Evolutionary conservation across 805 yeast genomes (phyloP).

Genomic region (Kodamaea sagamina): DNA sequence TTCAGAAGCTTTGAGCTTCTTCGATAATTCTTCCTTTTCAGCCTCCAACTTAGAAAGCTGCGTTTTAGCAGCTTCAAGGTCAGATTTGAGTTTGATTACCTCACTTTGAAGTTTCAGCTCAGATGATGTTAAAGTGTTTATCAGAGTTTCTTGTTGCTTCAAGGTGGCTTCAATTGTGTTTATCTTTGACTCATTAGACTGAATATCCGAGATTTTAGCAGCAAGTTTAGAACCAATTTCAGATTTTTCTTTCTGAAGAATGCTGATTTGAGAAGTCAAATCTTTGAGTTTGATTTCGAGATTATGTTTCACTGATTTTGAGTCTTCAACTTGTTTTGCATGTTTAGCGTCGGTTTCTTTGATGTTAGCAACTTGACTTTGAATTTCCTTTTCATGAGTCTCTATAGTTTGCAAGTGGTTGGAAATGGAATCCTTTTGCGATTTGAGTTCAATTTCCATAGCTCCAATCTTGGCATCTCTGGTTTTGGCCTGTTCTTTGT

Average conservation of each 20-base stretch:
- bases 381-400: slow-evolving; percentile 2
- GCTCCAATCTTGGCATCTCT: neutral
- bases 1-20: slow-evolving; percentile 13
- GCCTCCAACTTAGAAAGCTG: slow-evolving; percentile 1
- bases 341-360: neutral
- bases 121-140: neutral
- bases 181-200: neutral
- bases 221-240: neutral
- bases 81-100: neutral
- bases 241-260: neutral
- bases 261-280: neutral
- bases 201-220: neutral
- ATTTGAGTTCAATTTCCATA: neutral
- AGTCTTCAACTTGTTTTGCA: neutral
- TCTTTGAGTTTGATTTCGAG: neutral
- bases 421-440: slow-evolving; percentile 1
- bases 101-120: neutral
- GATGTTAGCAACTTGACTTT: neutral
- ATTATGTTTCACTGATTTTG: neutral
- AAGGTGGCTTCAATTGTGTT: neutral
- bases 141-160: neutral
- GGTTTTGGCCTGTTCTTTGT: neutral
- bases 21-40: neutral
- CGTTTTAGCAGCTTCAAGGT: neutral
- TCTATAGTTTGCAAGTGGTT: slow-evolving; percentile 1